Percentiles rank a stretch among this genome's conserved stretches.
Evolutionary conservation across 169 alveolate genomes (phyloP).

Genomic region (Plasmodium ovale): DNA sequence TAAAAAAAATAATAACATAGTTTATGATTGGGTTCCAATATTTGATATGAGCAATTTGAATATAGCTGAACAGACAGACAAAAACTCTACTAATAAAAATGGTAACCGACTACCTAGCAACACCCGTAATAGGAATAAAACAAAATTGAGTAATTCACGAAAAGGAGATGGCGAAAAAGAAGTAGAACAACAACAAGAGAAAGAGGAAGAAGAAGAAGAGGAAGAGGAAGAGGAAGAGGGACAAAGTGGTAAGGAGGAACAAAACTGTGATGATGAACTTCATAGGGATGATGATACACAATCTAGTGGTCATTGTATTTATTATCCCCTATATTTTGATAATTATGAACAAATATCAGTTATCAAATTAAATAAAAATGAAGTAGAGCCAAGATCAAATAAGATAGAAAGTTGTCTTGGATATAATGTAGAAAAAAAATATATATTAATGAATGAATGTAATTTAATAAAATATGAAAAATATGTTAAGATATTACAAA

Average conservation of each 20-base stretch:
- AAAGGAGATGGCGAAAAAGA: no score
- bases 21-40: constrained; percentile 77
- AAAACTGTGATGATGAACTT: background rate
- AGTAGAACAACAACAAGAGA: background rate
- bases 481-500: constrained; percentile 61
- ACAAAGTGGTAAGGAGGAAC: background rate
- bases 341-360: constrained; percentile 72
- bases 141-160: no score
- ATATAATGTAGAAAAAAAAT: constrained; percentile 75
- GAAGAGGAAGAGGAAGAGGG: background rate
- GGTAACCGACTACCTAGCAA: no score
- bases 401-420: constrained; percentile 77
- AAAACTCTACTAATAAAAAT: background rate
- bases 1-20: constrained; percentile 51
- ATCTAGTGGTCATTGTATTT: background rate
- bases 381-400: constrained; percentile 71
- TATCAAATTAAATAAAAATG: constrained; percentile 65
- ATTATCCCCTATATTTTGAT: constrained; percentile 75
- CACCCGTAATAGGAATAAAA: no score
- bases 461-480: constrained; percentile 64
- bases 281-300: background rate
- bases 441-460: constrained; percentile 64
- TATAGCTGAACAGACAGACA: background rate
- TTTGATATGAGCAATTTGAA: constrained; percentile 52
- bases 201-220: constrained; percentile 2